Base-by-base conservation (phyloP, 108 stramenopile species). In the Schizochytrium sp. region DNA sequence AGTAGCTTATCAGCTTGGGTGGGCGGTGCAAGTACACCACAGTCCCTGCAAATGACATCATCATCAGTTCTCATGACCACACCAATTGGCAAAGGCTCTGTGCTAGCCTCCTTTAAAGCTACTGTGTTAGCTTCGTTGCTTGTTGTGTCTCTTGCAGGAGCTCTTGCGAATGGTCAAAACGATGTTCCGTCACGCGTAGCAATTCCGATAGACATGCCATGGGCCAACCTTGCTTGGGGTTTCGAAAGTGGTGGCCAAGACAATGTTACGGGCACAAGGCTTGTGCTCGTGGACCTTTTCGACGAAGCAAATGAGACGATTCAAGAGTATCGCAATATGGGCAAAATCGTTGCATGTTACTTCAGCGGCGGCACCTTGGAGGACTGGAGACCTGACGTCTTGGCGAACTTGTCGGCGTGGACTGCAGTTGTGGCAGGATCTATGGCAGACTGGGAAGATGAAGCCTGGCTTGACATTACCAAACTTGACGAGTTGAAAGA, bases 381-480 rank as follows among this genome's bases (percentile, higher is more conserved):
- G n/a, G 2, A 1, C 0, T 83, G 53, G 50, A 47, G 76, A 47
- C 50, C 49, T 1, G 76, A 83, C 3, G 76, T 83, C 1, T n/a
- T 19, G 0, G 28, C 49, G 17, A 83, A 83, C 2, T 53, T 2
- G 28, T 47, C 49, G 7, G 76, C 76, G 0, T 83, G 76, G 76
- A 38, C 49, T 2, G 28, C 19, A 17, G 58, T 3, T 88, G 45
- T 3, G 0, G 90, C 3, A 58, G 57, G 45, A 1, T 42, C 53
- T 0, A 55, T 90, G 60, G 4, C 55, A 2, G 90, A 47, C 0
- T 90, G 90, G 90, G 76, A 88, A 3, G 64, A 44, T 44, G 90
- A 87, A 53, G 1, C 64, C 1, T 90, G 90, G 90, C 45, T 90
- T 40, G 72, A 90, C 53, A 90, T 90, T 88, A 55, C 47, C 76